Base-by-base conservation (phyloP, 257 asterid species). In the Verbena officinalis region DNA sequence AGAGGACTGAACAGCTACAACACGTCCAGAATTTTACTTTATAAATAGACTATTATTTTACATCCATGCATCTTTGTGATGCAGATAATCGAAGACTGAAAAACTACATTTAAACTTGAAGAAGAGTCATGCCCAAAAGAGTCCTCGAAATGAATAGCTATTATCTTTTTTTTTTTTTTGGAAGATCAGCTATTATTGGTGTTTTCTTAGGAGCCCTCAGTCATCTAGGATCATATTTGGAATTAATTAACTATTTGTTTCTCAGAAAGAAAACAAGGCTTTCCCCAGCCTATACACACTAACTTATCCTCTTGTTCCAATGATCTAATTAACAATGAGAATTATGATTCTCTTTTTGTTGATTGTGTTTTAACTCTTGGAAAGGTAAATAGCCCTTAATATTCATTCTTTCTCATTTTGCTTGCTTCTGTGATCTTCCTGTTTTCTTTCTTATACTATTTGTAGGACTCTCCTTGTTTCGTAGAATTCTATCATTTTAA, bases 1-100 rank as follows among this genome's bases (percentile, higher is more conserved):
- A n/a, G n/a, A n/a, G n/a, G n/a, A 50, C 30, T 58, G 36, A 70
- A 62, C 13, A 20, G 38, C 64, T 19, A 12, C 45, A 34, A 9
- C 22, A 61, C 5, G 15, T 30, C 33, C 22, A 27, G 19, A 10
- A 40, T 34, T 46, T 49, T 8, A 44, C 49, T 56, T 43, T 17
- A 59, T 1, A 57, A 53, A 15, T 5, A 33, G 62, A 16, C 45
- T 36, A 49, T 62, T 16, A 19, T 55, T 46, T n/a, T 43, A 57
- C 73, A 44, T 16, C 50, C 19, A 36, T 24, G 23, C 7, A n/a
- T n/a, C n/a, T n/a, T 7, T 33, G 14, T 21, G 49, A 56, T 7
- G 55, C 31, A 45, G 33, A 54, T 45, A 52, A 53, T 19, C 9
- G 10, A 12, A 45, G 49, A 48, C n/a, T 4, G 13, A 46, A 39